Evolutionary conservation across 768 basidiomycete genomes (phyloP).

Genomic region (Boletus sensibilis): DNA sequence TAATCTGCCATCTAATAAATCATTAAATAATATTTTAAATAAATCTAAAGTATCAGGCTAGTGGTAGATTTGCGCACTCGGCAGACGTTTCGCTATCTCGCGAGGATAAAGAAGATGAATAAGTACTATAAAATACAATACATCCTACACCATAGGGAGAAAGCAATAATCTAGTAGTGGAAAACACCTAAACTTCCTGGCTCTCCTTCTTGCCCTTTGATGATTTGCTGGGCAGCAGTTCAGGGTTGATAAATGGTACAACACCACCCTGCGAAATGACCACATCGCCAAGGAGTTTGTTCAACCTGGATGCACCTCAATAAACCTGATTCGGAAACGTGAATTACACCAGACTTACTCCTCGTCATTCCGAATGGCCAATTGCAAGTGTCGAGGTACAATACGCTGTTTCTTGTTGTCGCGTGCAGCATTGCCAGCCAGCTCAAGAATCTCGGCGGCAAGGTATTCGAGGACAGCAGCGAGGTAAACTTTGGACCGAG

Average conservation of each 20-base stretch:
- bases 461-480: conserved; percentile 63
- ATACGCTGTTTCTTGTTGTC: conserved; percentile 63
- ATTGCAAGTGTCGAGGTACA: conserved; percentile 62
- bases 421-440: conserved; percentile 56
- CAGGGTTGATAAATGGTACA: conserved; percentile 50
- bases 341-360: conserved; percentile 30
- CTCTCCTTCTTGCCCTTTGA: conserved; percentile 52
- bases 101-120: conserved; percentile 19
- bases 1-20: too few species aligned
- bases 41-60: too few species aligned
- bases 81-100: background rate
- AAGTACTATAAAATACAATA: conserved; percentile 35
- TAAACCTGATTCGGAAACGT: background rate
- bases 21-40: too few species aligned
- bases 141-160: conserved; percentile 25
- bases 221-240: conserved; percentile 52
- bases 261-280: conserved; percentile 67
- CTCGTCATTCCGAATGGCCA: conserved; percentile 65
- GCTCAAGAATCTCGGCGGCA: conserved; percentile 61
- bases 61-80: background rate
- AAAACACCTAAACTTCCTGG: conserved; percentile 41
- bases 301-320: conserved; percentile 27
- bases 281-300: conserved; percentile 44
- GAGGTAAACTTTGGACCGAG: conserved; percentile 45
- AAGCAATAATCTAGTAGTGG: conserved; percentile 16